A percentile compares a stretch with the other conserved stretches of the same genome.
These are phyloP conservation scores for Hemisphaericaspora nanyangensis DNA, from an alignment of 805 yeast species.

Conservation along the genomic window DNA sequence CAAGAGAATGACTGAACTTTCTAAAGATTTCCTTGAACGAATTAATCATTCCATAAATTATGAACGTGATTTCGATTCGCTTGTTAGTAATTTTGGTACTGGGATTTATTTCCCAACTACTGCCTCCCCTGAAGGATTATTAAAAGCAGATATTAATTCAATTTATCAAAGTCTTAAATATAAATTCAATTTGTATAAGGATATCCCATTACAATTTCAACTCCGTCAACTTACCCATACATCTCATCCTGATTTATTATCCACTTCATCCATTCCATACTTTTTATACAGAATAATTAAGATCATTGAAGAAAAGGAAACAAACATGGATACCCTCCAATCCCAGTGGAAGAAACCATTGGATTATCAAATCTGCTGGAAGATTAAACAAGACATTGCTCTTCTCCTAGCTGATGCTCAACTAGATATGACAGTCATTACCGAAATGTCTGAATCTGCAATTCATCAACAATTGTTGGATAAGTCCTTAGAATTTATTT, in stretches of 20 bases:
- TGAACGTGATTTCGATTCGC: slow-evolving; percentile 20
- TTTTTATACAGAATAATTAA: slow-evolving; percentile 22
- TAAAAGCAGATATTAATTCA: slow-evolving; percentile 20
- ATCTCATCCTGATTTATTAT: slow-evolving; percentile 10
- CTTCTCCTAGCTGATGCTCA: background rate
- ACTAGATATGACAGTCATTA: background rate
- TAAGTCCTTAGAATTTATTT: slow-evolving; percentile 12
- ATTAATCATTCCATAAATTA: slow-evolving; percentile 18
- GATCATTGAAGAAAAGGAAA: slow-evolving; percentile 13
- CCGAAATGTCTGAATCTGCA: slow-evolving; percentile 8
- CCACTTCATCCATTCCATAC: slow-evolving; percentile 29
- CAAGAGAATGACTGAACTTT: slow-evolving; percentile 19
- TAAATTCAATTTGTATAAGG: slow-evolving; percentile 37
- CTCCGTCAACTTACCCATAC: slow-evolving; percentile 9
- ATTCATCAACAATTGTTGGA: slow-evolving; percentile 21
- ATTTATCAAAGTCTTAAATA: slow-evolving; percentile 35
- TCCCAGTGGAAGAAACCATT: slow-evolving; percentile 26
- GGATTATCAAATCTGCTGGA: slow-evolving; percentile 20
- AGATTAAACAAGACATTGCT: slow-evolving; percentile 21
- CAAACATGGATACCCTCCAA: slow-evolving; percentile 2
- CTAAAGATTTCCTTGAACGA: slow-evolving; percentile 17
- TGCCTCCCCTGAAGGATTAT: slow-evolving; percentile 24
- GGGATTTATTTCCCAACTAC: slow-evolving; percentile 39
- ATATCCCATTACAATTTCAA: slow-evolving; percentile 34
- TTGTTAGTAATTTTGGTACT: slow-evolving; percentile 24